Evolutionary conservation across 768 basidiomycete species (phyloP), one percentile per base, ranked within the genome.

Genomic region (Pholiota molesta): DNA sequence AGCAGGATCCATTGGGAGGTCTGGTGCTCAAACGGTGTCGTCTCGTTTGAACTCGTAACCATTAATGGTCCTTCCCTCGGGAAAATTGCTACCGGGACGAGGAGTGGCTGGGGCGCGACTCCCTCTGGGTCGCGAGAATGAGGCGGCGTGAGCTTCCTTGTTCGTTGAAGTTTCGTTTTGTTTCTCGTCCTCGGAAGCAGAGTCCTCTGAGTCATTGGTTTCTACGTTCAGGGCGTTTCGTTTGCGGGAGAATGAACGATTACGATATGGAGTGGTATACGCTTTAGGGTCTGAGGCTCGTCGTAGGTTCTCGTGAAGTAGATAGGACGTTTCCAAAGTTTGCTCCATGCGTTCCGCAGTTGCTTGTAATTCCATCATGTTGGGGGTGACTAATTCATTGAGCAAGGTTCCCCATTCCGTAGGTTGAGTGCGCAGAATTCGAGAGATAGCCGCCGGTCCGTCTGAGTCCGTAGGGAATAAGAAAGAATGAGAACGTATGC

Each of bases 1-100:
- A 69, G 42, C 70, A 72, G 0, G n/a, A 26, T 0, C 68, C 64
- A 10, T 59, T 60, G 2, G 61, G 61, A 11, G 8, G 35, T 6
- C 11, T 33, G 0, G 28, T 9, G 40, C 55, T 65, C 7, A 37
- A 0, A 44, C 47, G 2, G 55, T 53, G 8, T 62, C 61, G 19
- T 62, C 57, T 14, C 55, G 11, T 10, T 16, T 39, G 35, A 62
- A 62, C 4, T 17, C 3, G 33, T 62, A 57, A 5, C 33, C 47
- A 13, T 40, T 39, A 1, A 62, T 44, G 2, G 26, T 57, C 17
- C 29, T 23, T 17, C 61, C 61, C 52, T 62, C 23, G 0, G 55
- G 61, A 56, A 62, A 62, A 28, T 58, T 54, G 9, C 11, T 17
- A 3, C 11, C 11, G 39, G n/a, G n/a, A n/a, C n/a, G n/a, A n/a